These are phyloP conservation scores for Kitagawia praeruptora DNA, from an alignment of 129 eudicot genomes.

Conservation along the genomic window DNA sequence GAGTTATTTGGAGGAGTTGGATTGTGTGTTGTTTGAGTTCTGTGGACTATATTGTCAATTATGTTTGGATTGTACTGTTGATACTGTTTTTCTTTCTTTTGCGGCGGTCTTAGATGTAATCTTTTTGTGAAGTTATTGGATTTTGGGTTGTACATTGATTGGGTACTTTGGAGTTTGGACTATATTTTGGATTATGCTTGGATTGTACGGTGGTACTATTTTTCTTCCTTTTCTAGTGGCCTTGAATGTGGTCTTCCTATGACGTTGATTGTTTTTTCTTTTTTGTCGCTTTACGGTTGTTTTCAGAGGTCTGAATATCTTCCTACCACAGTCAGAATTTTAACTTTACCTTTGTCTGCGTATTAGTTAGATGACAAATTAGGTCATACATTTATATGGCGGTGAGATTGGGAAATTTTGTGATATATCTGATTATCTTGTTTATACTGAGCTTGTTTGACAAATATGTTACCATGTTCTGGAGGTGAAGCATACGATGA, in stretches of 20 bases:
- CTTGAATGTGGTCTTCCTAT: neutral
- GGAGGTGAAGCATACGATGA: neutral
- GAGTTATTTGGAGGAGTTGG: neutral
- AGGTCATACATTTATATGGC: neutral
- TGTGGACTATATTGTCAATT: neutral
- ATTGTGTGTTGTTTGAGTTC: neutral
- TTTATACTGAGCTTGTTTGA: neutral
- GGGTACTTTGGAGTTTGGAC: neutral
- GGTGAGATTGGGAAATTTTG: neutral
- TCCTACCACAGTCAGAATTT: neutral
- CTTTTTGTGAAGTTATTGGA: neutral
- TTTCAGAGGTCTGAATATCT: neutral
- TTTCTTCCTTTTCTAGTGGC: neutral
- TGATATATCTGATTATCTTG: neutral
- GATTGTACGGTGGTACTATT: neutral
- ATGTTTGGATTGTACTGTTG: neutral
- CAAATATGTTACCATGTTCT: neutral
- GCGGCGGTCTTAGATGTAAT: neutral
- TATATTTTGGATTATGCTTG: neutral
- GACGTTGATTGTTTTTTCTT: neutral
- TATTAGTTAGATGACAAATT: neutral
- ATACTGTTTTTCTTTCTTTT: neutral
- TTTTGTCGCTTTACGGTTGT: neutral
- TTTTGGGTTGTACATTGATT: conserved; percentile 1
- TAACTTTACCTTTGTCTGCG: neutral